Evolutionary conservation across 2,329 filamentous ascomycete genomes (phyloP).

Genomic region (Amylocarpus encephaloides): DNA sequence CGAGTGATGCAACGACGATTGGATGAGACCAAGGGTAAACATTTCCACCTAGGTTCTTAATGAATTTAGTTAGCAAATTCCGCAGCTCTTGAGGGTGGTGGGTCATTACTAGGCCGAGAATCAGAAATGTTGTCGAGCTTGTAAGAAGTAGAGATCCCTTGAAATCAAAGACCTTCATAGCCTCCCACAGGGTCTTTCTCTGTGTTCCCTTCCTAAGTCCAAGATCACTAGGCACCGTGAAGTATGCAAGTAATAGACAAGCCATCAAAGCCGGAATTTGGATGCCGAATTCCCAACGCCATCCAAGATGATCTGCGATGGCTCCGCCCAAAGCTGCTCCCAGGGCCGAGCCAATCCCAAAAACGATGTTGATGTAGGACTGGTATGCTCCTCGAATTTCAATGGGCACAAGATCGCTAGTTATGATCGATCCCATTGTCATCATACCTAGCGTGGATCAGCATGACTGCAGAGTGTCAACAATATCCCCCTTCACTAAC

Average conservation of each 20-base stretch:
- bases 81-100: background rate
- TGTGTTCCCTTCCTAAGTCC: conserved; percentile 40
- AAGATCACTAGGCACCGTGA: conserved; percentile 47
- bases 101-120: conserved; percentile 47
- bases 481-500: no score
- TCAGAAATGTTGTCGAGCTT: conserved; percentile 46
- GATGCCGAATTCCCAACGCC: conserved; percentile 65
- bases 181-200: conserved; percentile 40
- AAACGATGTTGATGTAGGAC: conserved; percentile 61
- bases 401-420: conserved; percentile 68
- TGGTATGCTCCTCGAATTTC: conserved; percentile 61
- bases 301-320: conserved; percentile 64
- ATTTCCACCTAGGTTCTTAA: conserved; percentile 56
- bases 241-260: conserved; percentile 39
- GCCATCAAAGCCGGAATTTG: conserved; percentile 48
- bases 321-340: conserved; percentile 65
- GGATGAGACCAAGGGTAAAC: conserved; percentile 57
- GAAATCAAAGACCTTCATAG: conserved; percentile 51
- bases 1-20: conserved; percentile 46
- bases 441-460: conserved; percentile 44
- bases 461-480: no score
- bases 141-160: conserved; percentile 49
- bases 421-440: conserved; percentile 63
- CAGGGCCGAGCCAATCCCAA: conserved; percentile 49
- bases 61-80: conserved; percentile 6